Evolutionary conservation across 257 asterid genomes (phyloP), one percentile per base, ranked within the genome.

Genomic region (Ocimum tenuiflorum): DNA sequence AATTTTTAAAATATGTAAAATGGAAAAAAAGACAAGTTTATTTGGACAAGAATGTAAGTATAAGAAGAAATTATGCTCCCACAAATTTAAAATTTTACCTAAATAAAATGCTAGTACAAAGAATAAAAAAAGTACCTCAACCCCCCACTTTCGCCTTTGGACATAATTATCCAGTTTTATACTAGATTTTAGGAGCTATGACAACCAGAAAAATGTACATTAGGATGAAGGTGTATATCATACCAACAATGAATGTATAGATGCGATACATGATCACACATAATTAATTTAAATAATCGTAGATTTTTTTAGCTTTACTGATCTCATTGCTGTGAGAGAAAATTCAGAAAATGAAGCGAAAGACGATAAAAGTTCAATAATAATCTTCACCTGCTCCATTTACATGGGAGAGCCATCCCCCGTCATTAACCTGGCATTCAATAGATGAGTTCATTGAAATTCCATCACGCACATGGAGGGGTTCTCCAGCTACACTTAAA

Each of bases 331-430:
- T 14, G 33, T 18, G 22, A 38, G 24, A 46, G 15, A n/a, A 31
- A 53, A n/a, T n/a, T 38, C 39, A 38, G 22, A 60, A 18, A 22
- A 39, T 6, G 8, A 53, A 52, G 49, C 0, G 24, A 29, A 15
- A 27, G 11, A 10, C 43, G 27, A 52, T 1, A 20, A 6, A 65
- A 59, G 5, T 29, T 60, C 45, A 69, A 0, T 9, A 69, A 41
- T 23, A 24, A 50, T 39, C 19, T 45, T 64, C 73, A 91, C 98
- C 36, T 31, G 36, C 59, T 75, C 73, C 85, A 59, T 71, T 69
- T 15, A 72, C 50, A 51, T 74, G 78, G 53, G 82, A 54, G 72
- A 83, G 75, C 85, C 82, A 75, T 56, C 79, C 91, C 68, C 81
- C 78, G 62, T 77, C 82, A 39, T 58, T 70, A 64, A 73, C 73